Evolutionary conservation across 441 rosid genomes (phyloP).

Genomic region (Populus hybrid): DNA sequence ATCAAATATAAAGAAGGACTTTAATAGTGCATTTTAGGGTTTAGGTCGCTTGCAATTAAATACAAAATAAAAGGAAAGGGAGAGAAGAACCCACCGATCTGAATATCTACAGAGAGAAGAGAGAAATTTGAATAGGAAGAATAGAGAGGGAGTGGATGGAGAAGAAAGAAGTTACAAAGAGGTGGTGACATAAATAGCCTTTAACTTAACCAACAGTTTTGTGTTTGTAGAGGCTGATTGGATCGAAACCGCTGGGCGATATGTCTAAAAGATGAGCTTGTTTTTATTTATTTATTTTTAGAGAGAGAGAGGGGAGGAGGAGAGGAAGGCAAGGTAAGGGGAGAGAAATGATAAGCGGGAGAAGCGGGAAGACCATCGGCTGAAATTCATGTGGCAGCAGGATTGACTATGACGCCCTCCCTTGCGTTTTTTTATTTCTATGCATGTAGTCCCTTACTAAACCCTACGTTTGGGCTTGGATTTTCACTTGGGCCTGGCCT

Average conservation of each 20-base stretch:
- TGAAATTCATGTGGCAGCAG: neutral
- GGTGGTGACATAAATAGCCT: neutral
- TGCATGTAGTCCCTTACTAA: neutral
- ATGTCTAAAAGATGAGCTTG: neutral
- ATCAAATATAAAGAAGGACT: neutral
- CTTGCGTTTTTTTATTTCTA: neutral
- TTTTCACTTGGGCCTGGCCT: neutral
- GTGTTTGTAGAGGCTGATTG: neutral
- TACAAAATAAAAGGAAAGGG: neutral
- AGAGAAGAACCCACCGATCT: constrained; percentile 43
- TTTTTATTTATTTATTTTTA: neutral
- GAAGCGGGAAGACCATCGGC: constrained; percentile 46
- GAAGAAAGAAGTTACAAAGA: neutral
- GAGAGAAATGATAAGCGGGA: constrained; percentile 17
- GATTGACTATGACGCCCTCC: neutral
- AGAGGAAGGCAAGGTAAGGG: constrained; percentile 1
- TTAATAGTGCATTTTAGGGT: neutral
- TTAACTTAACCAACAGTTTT: neutral
- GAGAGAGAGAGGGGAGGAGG: neutral
- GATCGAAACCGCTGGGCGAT: neutral
- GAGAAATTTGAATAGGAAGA: neutral
- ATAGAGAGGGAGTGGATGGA: neutral
- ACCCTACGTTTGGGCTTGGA: neutral
- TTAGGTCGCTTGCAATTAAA: neutral
- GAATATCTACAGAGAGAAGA: constrained; percentile 13